A percentile compares a stretch with the other conserved stretches of the same genome.
Conservation (phyloP, 140 eudicot species). For the Cichorium intybus region DNA sequence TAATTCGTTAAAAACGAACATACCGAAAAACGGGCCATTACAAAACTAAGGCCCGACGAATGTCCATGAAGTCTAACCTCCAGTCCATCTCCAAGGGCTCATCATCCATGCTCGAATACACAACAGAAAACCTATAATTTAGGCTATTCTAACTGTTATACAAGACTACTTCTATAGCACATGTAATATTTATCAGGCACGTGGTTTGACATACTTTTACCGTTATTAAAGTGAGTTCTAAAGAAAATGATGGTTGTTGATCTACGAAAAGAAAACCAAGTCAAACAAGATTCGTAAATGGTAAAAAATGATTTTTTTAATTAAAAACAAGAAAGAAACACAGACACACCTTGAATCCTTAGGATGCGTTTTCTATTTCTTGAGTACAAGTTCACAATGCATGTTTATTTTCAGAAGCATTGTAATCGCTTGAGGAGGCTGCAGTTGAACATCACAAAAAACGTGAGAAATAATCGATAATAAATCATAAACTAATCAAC, state of each 20-base stretch:
- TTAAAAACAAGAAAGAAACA: not conserved
- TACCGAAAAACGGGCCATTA: no score
- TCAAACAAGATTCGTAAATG: constrained; percentile 15
- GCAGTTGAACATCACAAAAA: constrained; percentile 33
- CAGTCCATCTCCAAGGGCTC: no score
- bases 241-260: constrained; percentile 22
- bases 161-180: no score
- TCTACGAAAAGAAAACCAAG: constrained; percentile 27
- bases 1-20: no score
- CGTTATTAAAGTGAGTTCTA: constrained; percentile 1
- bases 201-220: no score
- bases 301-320: not conserved
- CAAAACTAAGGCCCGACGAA: no score
- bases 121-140: no score
- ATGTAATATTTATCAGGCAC: no score
- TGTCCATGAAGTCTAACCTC: no score
- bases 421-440: constrained; percentile 80
- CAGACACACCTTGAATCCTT: constrained; percentile 79
- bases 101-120: no score
- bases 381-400: constrained; percentile 99
- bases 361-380: constrained; percentile 76
- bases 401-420: constrained; percentile 75
- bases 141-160: no score
- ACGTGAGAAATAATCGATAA: constrained; percentile 10
- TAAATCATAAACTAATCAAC: not conserved